Evolutionary conservation across 345 rosid genomes (phyloP).

Genomic region (Eucalyptus curtisii): DNA sequence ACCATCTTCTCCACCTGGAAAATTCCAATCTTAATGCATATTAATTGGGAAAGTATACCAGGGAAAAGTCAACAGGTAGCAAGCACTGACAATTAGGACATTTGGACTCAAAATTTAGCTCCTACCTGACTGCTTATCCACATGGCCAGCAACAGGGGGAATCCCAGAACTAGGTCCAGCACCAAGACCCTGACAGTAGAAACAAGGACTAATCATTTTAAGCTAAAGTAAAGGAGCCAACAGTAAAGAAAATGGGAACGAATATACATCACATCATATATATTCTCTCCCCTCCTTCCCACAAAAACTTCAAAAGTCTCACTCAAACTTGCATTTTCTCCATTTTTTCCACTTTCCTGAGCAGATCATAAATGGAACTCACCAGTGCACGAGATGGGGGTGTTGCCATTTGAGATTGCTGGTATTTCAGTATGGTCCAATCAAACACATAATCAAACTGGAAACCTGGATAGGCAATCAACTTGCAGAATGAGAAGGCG

Average conservation of each 20-base stretch:
- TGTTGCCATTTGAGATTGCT: slow-evolving; percentile 80
- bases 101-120: not conserved
- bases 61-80: not conserved
- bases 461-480: slow-evolving; percentile 39
- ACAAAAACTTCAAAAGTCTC: not conserved
- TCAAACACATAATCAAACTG: slow-evolving; percentile 96
- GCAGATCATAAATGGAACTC: not conserved
- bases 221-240: not conserved
- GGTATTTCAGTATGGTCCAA: slow-evolving; percentile 97
- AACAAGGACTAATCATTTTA: not conserved
- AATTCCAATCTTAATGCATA: not conserved
- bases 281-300: not conserved
- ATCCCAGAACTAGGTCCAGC: slow-evolving; percentile 74
- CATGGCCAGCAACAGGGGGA: slow-evolving; percentile 27
- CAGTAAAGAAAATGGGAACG: not conserved
- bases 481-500: not conserved
- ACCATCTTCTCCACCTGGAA: slow-evolving; percentile 54
- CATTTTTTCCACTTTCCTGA: not conserved
- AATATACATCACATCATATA: not conserved
- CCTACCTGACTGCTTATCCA: slow-evolving; percentile 59
- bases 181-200: slow-evolving; percentile 36
- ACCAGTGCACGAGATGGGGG: slow-evolving; percentile 61
- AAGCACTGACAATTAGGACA: not conserved
- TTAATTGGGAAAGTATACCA: not conserved
- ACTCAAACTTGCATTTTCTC: not conserved